Base-by-base conservation (phyloP, 164 flowering plant species). In the Echeveria elegans region DNA sequence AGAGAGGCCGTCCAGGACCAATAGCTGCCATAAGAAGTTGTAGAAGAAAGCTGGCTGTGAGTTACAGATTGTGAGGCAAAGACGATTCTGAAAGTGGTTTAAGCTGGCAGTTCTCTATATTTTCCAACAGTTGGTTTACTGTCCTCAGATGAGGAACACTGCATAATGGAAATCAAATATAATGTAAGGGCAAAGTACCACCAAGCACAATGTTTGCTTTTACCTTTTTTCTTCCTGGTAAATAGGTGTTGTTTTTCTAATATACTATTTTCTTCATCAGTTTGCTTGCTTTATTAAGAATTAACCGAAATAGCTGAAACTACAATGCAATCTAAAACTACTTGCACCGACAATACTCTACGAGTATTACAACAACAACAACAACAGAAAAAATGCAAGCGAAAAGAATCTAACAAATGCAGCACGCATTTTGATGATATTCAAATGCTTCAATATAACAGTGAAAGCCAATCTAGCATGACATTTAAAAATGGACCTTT, bases 51-150 rank as follows among this genome's bases (percentile, higher is more conserved):
- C 32, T 56, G 31, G 32, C 12, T 56, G 19, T 6, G 19, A 26
- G 28, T 28, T 26, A 11, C 28, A 80, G 78, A 77, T 69, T 65
- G 64, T 67, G 68, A 60, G 58, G 14, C 14, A 23, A 48, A 28
- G 53, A 63, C 34, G 67, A 63, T 65, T 72, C 78, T n/a, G 84
- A 78, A n/a, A 81, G 65, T 71, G 88, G 65, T 69, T 69, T 84
- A 63, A 86, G 85, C 77, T 87, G n/a, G 96, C 74, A 71, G 77
- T 77, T 86, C 73, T 92, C 96, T 80, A 92, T 89, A 62, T 88
- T 84, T 38, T 75, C 75, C 36, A 89, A 90, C 68, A 89, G 73
- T 73, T 86, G 92, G 36, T 66, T 70, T 30, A 84, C 92, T n/a
- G 90, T 83, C 66, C 81, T 73, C 38, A 91, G 79, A 76, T 86